Conservation (phyloP, 768 basidiomycete genomes). For the Piloderma croceum region DNA sequence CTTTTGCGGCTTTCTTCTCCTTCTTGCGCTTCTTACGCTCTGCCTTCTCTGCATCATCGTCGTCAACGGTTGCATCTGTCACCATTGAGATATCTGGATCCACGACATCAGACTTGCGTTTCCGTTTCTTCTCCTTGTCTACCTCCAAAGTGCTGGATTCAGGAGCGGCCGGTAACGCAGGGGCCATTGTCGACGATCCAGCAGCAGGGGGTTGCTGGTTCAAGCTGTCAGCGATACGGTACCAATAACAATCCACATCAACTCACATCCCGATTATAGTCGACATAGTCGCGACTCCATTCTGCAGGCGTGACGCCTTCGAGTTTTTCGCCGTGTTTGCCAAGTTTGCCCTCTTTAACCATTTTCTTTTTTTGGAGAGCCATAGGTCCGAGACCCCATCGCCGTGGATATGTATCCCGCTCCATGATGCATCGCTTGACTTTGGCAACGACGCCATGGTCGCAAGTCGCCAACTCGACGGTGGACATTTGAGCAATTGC, state of each 20-base stretch:
- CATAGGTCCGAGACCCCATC: conserved; percentile 98
- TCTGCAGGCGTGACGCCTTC: conserved; percentile 82
- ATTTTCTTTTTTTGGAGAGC: conserved; percentile 97
- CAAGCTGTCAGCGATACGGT: conserved; percentile 10
- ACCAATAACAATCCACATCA: conserved; percentile 13
- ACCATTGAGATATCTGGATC: conserved; percentile 40
- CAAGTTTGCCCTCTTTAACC: conserved; percentile 95
- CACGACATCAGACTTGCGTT: conserved; percentile 63
- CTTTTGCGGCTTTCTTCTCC: conserved; percentile 52
- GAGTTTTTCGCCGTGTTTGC: conserved; percentile 89
- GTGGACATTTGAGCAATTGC: conserved; percentile 98
- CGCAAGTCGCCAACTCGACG: conserved; percentile 94
- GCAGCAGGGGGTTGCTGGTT: too few relatives aligned
- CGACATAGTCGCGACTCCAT: conserved; percentile 92
- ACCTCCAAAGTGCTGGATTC: conserved; percentile 31
- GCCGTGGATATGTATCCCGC: conserved; percentile 93
- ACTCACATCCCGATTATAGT: conserved; percentile 70
- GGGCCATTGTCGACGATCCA: conserved; percentile 10
- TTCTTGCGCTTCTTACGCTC: conserved; percentile 61
- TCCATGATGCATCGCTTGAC: conserved; percentile 99
- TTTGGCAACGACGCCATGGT: conserved; percentile 98
- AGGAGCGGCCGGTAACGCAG: conserved; percentile 16
- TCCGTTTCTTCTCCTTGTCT: conserved; percentile 80
- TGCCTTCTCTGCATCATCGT: conserved; percentile 43
- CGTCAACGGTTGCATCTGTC: conserved; percentile 27